Evolutionary conservation across 2,329 filamentous ascomycete genomes (phyloP), one percentile per base, ranked within the genome.

Genomic region (Nemania abortiva): DNA sequence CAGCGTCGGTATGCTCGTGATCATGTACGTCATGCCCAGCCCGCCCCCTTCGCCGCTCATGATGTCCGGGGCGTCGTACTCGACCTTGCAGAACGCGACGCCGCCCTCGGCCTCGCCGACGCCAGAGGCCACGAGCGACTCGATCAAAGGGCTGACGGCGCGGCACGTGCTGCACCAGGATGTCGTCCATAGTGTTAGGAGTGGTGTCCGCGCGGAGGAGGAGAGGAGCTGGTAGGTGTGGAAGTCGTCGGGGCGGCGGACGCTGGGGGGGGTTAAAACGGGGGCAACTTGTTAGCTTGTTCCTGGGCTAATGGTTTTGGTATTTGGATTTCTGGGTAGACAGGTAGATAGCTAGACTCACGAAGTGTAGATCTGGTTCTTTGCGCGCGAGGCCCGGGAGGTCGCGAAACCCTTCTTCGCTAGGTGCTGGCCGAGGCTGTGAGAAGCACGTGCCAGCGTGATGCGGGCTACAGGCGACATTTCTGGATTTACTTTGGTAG

Each of bases 111-210:
- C 80, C 78, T 89, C 86, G 65, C 87, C 87, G 2, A 86, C 81
- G 58, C 86, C 85, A 2, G 81, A 81, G 73, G 83, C 81, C 54
- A 90, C 77, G 37, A 89, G 81, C 11, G 82, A 79, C 13, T 76
- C 76, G 6, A 90, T 60, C 11, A 88, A 77, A 3, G 88, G 88
- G 4, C 80, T 79, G 27, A 89, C 82, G 37, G 78, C 76, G 54
- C 81, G 82, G 77, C 88, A 90, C 18, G 86, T 85, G 4, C 83
- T 78, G 76, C 88, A 90, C 80, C 84, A 89, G 7, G 86, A 86
- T 0, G 88, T 83, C 0, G 87, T 88, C 88, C 88, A 90, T 49
- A 90, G 80, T 1, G 87, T 89, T 64, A 90, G 75, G n/a, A 90
- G 84, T 2, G 88, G 88, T 2, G 79, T 84, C 52, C 84, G 82